Conservation (phyloP, 192 early-diverging fungal genomes). For the Mortierella claussenii region DNA sequence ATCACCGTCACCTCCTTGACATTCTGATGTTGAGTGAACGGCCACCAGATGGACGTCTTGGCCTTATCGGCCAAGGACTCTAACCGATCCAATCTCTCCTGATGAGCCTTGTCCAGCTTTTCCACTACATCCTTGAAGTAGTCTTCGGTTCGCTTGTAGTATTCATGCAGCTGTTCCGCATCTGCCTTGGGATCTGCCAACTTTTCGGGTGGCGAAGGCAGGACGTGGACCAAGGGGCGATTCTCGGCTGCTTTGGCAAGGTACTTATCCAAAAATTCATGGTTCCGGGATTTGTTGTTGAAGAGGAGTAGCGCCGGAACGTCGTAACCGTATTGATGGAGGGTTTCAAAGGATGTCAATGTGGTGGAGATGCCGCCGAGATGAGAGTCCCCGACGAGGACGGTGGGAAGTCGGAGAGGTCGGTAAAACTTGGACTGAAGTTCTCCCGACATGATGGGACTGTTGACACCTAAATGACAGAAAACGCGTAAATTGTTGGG, state of each 20-base stretch:
- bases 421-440: conserved; percentile 77
- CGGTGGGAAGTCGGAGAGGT: conserved; percentile 70
- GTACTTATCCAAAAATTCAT: conserved; percentile 56
- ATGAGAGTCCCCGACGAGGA: conserved; percentile 81
- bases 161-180: conserved; percentile 64
- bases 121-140: conserved; percentile 57
- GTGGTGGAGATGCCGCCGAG: conserved; percentile 89
- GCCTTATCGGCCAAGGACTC: conserved; percentile 63
- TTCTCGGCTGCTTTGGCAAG: conserved; percentile 39
- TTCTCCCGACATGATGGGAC: conserved; percentile 79
- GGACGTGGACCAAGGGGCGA: conserved; percentile 37
- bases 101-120: conserved; percentile 59
- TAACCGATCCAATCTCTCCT: conserved; percentile 63
- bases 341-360: conserved; percentile 76
- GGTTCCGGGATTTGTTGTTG: conserved; percentile 66
- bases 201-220: conserved; percentile 61
- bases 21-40: conserved; percentile 78
- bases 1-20: conserved; percentile 72
- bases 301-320: conserved; percentile 76
- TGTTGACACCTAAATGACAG: conserved; percentile 64
- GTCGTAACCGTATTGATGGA: conserved; percentile 76
- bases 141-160: conserved; percentile 63
- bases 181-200: conserved; percentile 56
- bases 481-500: not conserved
- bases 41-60: conserved; percentile 78